Base-by-base conservation (phyloP, 805 yeast genomes). In the Isabelozyma heimii region DNA sequence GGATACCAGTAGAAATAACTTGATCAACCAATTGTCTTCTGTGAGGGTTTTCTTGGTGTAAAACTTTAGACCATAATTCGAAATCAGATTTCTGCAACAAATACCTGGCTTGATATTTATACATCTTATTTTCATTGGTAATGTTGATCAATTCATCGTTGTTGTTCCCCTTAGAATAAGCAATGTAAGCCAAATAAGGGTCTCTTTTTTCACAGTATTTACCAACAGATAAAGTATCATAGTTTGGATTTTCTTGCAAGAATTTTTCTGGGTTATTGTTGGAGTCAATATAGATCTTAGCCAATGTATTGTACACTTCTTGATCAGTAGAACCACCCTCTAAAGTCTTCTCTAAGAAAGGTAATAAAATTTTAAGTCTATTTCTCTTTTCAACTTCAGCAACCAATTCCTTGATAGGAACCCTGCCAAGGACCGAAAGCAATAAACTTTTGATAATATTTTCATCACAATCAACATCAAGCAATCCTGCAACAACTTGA, bases 171-270 rank as follows among this genome's bases (percentile, higher is more conserved):
- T 91, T 92, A 52, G 95, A 96, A 71, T 94, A 94, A 46, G 97
- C 96, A 72, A 94, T 94, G 70, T 90, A 94, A 27, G 99, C 99
- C 66, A 94, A 78, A 73, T 90, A 94, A 53, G 99, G 99, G 65
- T 94, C 99, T 72, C 99, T 88, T 82, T 89, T 92, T 73, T 94
- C 99, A 80, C 99, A 94, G 77, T 94, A 94, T 66, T 84, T 90
- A 78, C 99, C 99, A 56, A 94, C 97, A 60, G 87, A 87, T 58
- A 89, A 76, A n/a, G 98, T 87, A 72, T 94, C 95, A 73, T 94
- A 94, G 63, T 80, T 79, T 58, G 84, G 80, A 70, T 94, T 94
- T 70, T 92, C 98, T 65, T 84, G 86, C 75, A 94, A 80, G 78
- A 94, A 94, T 70, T 90, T 91, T 69, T 94, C 99, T 37, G 99